Conservation (phyloP, 257 asterid species). For the Cruciata laevipes region DNA sequence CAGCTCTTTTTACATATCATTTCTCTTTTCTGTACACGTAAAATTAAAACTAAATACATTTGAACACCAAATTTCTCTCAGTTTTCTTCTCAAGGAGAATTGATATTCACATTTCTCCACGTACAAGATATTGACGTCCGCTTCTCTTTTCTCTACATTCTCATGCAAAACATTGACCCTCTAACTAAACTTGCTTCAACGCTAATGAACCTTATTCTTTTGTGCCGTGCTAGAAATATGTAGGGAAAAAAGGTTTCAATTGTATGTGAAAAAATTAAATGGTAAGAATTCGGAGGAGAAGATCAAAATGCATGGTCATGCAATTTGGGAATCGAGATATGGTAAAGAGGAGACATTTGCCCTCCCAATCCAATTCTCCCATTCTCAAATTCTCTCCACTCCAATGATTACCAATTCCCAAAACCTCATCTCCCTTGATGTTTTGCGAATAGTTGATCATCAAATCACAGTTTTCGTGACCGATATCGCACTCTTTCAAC, state of each 20-base stretch:
- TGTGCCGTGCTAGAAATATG: neutral
- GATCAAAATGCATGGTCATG: slow-evolving; percentile 23
- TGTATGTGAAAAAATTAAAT: neutral
- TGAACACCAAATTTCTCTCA: slow-evolving; percentile 12
- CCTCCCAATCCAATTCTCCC: slow-evolving; percentile 96
- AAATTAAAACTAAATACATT: slow-evolving; percentile 9
- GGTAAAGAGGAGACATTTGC: slow-evolving; percentile 84
- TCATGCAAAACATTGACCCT: slow-evolving; percentile 10
- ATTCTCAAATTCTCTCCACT: slow-evolving; percentile 55
- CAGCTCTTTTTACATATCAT: slow-evolving; percentile 13
- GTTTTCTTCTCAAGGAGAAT: slow-evolving; percentile 13
- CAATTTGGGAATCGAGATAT: slow-evolving; percentile 69
- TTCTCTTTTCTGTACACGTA: slow-evolving; percentile 29
- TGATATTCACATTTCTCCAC: slow-evolving; percentile 32
- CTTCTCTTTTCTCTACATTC: neutral
- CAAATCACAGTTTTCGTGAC: slow-evolving; percentile 13
- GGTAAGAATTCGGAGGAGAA: neutral
- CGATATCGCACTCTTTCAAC: slow-evolving; percentile 25
- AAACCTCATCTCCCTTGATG: slow-evolving; percentile 45
- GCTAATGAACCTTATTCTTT: slow-evolving; percentile 11
- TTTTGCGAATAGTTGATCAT: slow-evolving; percentile 21
- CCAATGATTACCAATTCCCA: slow-evolving; percentile 69
- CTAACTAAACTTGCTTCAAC: neutral
- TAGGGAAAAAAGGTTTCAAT: neutral
- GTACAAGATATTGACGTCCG: no score